phyloP scores from a whole-genome alignment of 306 rosid genomes.

The Malus fusca region DNA sequence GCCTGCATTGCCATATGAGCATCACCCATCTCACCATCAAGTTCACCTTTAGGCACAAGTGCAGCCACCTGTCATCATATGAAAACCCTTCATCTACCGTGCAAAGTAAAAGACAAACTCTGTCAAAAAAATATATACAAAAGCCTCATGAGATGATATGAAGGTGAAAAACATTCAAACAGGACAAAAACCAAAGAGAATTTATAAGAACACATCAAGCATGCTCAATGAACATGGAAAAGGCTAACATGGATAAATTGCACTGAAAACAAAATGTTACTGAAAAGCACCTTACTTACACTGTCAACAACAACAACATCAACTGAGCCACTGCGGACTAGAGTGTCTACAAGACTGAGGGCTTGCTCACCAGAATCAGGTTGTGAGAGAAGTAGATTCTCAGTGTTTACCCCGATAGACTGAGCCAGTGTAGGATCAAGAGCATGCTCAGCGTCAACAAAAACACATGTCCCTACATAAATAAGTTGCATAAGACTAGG shows the following conservation, averaged over 20 bases:
- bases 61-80: slow-evolving; percentile 67
- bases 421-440: slow-evolving; percentile 75
- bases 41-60: slow-evolving; percentile 91
- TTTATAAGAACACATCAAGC: background rate
- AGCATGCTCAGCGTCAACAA: slow-evolving; percentile 94
- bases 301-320: slow-evolving; percentile 96
- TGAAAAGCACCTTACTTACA: slow-evolving; percentile 45
- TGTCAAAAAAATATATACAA: background rate
- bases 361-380: slow-evolving; percentile 98
- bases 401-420: slow-evolving; percentile 73
- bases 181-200: background rate
- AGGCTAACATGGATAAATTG: background rate
- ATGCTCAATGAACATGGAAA: background rate
- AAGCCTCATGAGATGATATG: background rate
- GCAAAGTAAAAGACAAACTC: background rate
- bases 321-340: slow-evolving; percentile 84
- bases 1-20: slow-evolving; percentile 98
- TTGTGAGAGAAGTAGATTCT: slow-evolving; percentile 77
- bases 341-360: slow-evolving; percentile 81
- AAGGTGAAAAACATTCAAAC: background rate
- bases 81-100: slow-evolving; percentile 3
- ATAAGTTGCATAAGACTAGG: slow-evolving; percentile 10
- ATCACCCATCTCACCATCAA: slow-evolving; percentile 94
- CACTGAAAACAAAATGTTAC: background rate
- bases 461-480: slow-evolving; percentile 63